These are phyloP conservation scores for Elsinoe fawcettii DNA, from an alignment of 2,329 filamentous ascomycete species.

Conservation along the genomic window DNA sequence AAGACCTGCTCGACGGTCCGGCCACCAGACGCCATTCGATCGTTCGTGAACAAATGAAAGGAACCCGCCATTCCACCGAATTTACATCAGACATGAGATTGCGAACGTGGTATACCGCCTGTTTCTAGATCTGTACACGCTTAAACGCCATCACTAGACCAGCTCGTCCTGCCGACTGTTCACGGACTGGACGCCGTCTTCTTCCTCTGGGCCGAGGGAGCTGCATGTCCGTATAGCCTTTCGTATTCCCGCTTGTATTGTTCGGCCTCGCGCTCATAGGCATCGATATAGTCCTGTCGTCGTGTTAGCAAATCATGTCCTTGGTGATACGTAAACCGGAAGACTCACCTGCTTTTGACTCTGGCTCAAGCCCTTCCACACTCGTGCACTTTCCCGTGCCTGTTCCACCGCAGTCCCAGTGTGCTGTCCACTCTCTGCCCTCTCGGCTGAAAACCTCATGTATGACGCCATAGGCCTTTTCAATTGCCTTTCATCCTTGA, in stretches of 20 bases:
- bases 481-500: conserved; percentile 49
- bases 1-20: neutral
- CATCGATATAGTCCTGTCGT: conserved; percentile 1
- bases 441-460: conserved; percentile 39
- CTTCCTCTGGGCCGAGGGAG: neutral
- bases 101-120: conserved; percentile 8
- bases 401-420: conserved; percentile 35
- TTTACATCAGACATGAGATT: conserved; percentile 1
- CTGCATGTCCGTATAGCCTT: neutral
- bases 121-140: conserved; percentile 12
- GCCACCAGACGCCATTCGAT: neutral
- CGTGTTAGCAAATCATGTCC: neutral
- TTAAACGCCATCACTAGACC: conserved; percentile 1
- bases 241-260: conserved; percentile 9
- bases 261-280: neutral
- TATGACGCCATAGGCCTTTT: conserved; percentile 38
- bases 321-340: neutral
- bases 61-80: neutral
- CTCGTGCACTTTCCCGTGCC: conserved; percentile 34
- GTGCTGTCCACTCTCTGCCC: conserved; percentile 43
- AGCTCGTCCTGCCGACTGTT: neutral
- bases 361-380: conserved; percentile 43
- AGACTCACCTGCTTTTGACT: conserved; percentile 42
- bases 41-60: neutral
- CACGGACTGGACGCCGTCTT: neutral